A percentile compares a stretch with the other conserved stretches of the same genome.
Evolutionary conservation across 108 stramenopile genomes (phyloP).

Genomic region (Cyclotella cryptica): DNA sequence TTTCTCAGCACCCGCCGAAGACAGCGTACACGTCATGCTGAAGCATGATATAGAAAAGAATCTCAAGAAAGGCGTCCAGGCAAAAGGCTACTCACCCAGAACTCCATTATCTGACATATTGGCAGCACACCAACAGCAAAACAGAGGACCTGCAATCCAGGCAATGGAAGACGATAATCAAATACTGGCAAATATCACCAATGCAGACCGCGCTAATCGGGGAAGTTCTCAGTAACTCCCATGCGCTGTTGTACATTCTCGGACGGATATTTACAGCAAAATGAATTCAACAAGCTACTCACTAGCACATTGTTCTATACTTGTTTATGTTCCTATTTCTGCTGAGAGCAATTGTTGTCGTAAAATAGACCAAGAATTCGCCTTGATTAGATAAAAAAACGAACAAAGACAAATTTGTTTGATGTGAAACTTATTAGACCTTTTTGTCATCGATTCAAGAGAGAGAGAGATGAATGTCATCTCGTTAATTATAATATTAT

Average conservation of each 20-base stretch:
- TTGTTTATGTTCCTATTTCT: not conserved
- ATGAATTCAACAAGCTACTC: not conserved
- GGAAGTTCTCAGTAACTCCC: not conserved
- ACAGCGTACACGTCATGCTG: constrained; percentile 44
- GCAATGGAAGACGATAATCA: constrained; percentile 14
- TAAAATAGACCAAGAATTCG: not conserved
- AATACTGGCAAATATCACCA: not conserved
- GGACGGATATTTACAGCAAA: not conserved
- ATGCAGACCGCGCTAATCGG: not conserved
- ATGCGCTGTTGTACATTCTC: not conserved
- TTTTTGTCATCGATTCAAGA: not conserved
- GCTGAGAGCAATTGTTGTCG: not conserved
- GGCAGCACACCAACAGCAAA: not conserved
- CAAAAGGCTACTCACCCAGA: constrained; percentile 22
- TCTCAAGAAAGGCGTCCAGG: constrained; percentile 8
- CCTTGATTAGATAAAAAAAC: too few relatives aligned
- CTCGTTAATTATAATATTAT: not conserved
- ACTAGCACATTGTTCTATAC: not conserved
- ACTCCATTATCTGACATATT: constrained; percentile 15
- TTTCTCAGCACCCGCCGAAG: constrained; percentile 15
- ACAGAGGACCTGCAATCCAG: not conserved
- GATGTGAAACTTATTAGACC: not conserved
- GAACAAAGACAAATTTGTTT: too few relatives aligned
- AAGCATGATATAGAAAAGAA: constrained; percentile 26
- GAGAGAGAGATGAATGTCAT: not conserved